Evolutionary conservation across 2,329 filamentous ascomycete genomes (phyloP), one percentile per base, ranked within the genome.

Genomic region (Fusarium scirpi): DNA sequence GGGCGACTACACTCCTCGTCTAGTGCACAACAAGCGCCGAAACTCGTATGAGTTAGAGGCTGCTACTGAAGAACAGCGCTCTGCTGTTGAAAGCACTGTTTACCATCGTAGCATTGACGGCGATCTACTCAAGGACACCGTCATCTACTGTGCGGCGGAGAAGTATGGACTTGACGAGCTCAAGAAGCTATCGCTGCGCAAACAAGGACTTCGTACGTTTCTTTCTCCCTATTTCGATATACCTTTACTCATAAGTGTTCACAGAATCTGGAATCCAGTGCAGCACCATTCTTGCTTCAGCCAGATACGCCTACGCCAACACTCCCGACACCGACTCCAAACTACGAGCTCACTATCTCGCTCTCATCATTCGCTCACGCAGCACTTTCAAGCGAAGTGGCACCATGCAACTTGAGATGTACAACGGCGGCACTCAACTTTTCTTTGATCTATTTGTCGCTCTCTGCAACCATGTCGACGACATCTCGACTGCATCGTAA

Each of bases 351-450:
- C 94, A 97, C 81, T 98, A 97, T 75, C 89, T 97, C 40, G 94
- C 94, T 20, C 89, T 97, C 77, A 97, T 97, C 81, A 97, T 97
- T 78, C 90, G 94, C 71, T 93, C 91, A 74, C 89, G 94, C 72
- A 88, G 89, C 77, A 97, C 93, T 4, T 97, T 98, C 82, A 97
- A 97, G 85, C 87, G 93, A 58, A 97, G 94, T 80, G 94, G 94
- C 58, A 97, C 94, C 6, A 97, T 97, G 94, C 94, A 97, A 82
- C 89, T 93, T 73, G 94, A 97, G 83, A 97, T 98, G 94, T 92
- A 92, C 79, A 89, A 89, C 67, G 94, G 94, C 29, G 93, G 93
- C 57, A 92, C 85, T 2, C 87, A 92, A 76, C 85, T 97, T 63
- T 97, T 97, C 84, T 98, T 97, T 78, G 94, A 97, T 78, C 85